phyloP scores from a whole-genome alignment of 441 rosid species.

The Raphanus hybrid region DNA sequence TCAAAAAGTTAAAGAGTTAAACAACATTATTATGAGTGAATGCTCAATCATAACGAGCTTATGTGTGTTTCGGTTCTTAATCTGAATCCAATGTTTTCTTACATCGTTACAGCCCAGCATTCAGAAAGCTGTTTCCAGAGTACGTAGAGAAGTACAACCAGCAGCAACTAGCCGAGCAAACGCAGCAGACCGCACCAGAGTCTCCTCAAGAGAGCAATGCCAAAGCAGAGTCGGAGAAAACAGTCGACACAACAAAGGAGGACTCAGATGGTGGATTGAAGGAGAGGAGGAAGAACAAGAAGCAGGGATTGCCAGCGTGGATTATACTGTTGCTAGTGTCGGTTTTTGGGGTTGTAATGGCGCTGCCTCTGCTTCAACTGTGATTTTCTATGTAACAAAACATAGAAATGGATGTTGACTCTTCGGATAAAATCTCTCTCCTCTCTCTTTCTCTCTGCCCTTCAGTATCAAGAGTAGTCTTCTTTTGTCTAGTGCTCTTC shows the following conservation, averaged over 20 bases:
- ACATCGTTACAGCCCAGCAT: slow-evolving; percentile 65
- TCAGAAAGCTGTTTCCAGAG: slow-evolving; percentile 92
- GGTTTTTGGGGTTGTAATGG: slow-evolving; percentile 89
- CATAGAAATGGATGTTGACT: slow-evolving; percentile 22
- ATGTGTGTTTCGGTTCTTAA: neutral
- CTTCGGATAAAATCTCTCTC: slow-evolving; percentile 13
- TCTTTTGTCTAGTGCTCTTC: slow-evolving; percentile 36
- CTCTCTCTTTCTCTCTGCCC: neutral
- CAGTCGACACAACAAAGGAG: slow-evolving; percentile 22
- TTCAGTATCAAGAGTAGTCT: slow-evolving; percentile 33
- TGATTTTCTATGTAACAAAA: slow-evolving; percentile 43
- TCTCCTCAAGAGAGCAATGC: slow-evolving; percentile 46
- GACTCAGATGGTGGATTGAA: slow-evolving; percentile 35
- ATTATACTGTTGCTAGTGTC: slow-evolving; percentile 82
- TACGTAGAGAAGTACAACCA: slow-evolving; percentile 78
- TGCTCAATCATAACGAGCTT: neutral
- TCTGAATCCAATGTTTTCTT: slow-evolving; percentile 15
- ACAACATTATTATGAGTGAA: neutral
- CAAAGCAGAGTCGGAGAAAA: slow-evolving; percentile 44
- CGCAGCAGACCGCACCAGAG: slow-evolving; percentile 50
- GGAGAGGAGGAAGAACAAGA: slow-evolving; percentile 57
- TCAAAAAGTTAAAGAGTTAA: neutral
- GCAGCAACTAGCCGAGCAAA: slow-evolving; percentile 64
- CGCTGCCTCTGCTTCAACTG: slow-evolving; percentile 91
- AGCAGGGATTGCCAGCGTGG: slow-evolving; percentile 82